Base-by-base conservation (phyloP, 139 green algal species). In the Picochlorum sp. region DNA sequence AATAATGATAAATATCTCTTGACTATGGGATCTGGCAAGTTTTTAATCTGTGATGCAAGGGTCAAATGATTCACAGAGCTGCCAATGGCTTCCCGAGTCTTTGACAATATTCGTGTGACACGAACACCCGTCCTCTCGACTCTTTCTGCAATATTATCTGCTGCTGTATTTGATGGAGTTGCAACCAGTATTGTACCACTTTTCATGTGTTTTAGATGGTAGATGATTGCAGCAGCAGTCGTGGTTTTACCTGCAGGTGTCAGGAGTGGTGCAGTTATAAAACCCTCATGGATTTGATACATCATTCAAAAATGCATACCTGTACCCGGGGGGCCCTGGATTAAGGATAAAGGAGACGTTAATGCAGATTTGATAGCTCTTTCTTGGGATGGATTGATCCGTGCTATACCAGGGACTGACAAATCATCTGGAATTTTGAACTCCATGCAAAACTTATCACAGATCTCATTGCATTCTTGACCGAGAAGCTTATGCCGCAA, bases 111-210 rank as follows among this genome's bases (percentile, higher is more conserved):
- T 18, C 92, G 84, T 65, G 98, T 92, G 41, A 98, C 92, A 73
- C 90, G 92, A 24, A 98, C 80, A 13, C 93, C 93, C 3, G 92
- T 95, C 5, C 72, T 59, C 3, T 74, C 74, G 34, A 97, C 91
- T 76, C 96, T 95, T 72, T 97, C 85, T 8, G 93, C 84, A 62
- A 98, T 85, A 59, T 98, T 93, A 77, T 98, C 93, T 24, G 98
- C 93, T 1, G 91, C 93, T 11, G 98, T 89, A 71, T 98, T 98
- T 69, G 82, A 93, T 34, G 93, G 93, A 1, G 93, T 93, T 34
- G 80, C 82, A 68, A 98, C 90, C 56, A 98, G 78, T 61, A 98
- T 86, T 80, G 85, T 79, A 57, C 78, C 74, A 90, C 80, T 16
- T 87, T 83, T 61, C 81, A 69, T 10, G 64, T 77, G 5, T 0